These are phyloP conservation scores for Pleurotus djamor DNA, from an alignment of 768 basidiomycete species.

Conservation along the genomic window DNA sequence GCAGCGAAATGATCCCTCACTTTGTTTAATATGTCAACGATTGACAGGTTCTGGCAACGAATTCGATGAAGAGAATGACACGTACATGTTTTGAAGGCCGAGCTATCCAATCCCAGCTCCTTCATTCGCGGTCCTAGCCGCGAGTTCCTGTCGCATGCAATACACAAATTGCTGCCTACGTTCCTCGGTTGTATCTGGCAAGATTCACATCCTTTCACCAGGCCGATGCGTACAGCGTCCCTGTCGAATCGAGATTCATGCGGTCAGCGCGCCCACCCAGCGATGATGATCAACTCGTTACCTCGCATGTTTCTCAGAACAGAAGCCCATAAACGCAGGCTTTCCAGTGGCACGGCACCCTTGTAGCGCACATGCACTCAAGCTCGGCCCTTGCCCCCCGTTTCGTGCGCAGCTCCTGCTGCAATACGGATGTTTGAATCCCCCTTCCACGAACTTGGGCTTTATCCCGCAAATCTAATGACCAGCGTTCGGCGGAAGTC, in stretches of 20 bases:
- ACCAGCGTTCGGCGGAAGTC: neutral
- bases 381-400: constrained; percentile 29
- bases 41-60: constrained; percentile 1
- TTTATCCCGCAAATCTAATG: constrained; percentile 54
- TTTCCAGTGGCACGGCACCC: constrained; percentile 52
- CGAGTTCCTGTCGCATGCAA: constrained; percentile 45
- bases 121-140: constrained; percentile 40
- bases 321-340: constrained; percentile 50
- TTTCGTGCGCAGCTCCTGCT: constrained; percentile 59
- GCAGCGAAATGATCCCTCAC: constrained; percentile 44
- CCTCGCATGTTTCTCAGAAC: constrained; percentile 60
- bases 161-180: constrained; percentile 40
- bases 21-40: constrained; percentile 11
- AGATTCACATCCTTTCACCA: constrained; percentile 46
- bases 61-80: constrained; percentile 13
- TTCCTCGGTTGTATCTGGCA: constrained; percentile 47
- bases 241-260: constrained; percentile 24
- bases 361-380: constrained; percentile 42
- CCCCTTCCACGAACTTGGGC: constrained; percentile 64
- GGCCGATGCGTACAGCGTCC: constrained; percentile 47
- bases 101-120: constrained; percentile 44
- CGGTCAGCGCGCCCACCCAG: neutral
- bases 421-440: constrained; percentile 57
- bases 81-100: constrained; percentile 53
- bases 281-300: constrained; percentile 20